Evolutionary conservation across 805 yeast genomes (phyloP).

Genomic region (Candida hungchunana): DNA sequence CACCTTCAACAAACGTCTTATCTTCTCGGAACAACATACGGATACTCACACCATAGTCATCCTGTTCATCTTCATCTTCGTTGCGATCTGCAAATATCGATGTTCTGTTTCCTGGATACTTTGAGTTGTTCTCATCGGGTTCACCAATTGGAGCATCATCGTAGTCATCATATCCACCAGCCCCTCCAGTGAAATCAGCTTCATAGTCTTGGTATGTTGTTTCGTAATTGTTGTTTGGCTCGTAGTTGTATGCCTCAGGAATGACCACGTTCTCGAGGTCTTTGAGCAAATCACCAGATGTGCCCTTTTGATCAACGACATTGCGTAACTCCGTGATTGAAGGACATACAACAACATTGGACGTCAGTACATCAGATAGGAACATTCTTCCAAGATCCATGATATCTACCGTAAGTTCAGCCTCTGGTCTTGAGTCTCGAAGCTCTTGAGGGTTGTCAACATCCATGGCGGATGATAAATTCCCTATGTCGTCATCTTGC

Average conservation of each 20-base stretch:
- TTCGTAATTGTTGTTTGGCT: slow-evolving; percentile 9
- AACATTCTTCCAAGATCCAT: slow-evolving; percentile 15
- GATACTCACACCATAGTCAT: slow-evolving; percentile 27
- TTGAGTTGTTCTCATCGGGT: slow-evolving; percentile 15
- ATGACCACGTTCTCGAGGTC: slow-evolving; percentile 17
- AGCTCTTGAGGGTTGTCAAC: slow-evolving; percentile 17
- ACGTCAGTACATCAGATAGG: slow-evolving; percentile 3
- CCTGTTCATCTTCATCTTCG: slow-evolving; percentile 25
- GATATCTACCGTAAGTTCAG: slow-evolving; percentile 3
- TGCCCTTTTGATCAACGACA: slow-evolving; percentile 17
- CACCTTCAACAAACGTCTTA: slow-evolving; percentile 23
- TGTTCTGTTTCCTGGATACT: slow-evolving; percentile 24
- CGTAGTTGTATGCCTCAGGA: slow-evolving; percentile 9
- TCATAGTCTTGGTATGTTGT: slow-evolving; percentile 16
- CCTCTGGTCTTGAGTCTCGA: slow-evolving; percentile 3
- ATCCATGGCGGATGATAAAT: slow-evolving; percentile 20
- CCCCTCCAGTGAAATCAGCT: slow-evolving; percentile 20
- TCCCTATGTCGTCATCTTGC: slow-evolving; percentile 12
- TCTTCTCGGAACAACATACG: slow-evolving; percentile 21
- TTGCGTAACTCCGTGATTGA: slow-evolving; percentile 18
- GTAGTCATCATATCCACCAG: slow-evolving; percentile 22
- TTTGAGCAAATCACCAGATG: slow-evolving; percentile 13
- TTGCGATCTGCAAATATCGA: slow-evolving; percentile 26
- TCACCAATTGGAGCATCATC: slow-evolving; percentile 14
- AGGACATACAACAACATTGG: slow-evolving; percentile 15